Evolutionary conservation across 1,284 basidiomycete species (phyloP), one percentile per base, ranked within the genome.

Genomic region (Austroboletus novae-zelandiae): DNA sequence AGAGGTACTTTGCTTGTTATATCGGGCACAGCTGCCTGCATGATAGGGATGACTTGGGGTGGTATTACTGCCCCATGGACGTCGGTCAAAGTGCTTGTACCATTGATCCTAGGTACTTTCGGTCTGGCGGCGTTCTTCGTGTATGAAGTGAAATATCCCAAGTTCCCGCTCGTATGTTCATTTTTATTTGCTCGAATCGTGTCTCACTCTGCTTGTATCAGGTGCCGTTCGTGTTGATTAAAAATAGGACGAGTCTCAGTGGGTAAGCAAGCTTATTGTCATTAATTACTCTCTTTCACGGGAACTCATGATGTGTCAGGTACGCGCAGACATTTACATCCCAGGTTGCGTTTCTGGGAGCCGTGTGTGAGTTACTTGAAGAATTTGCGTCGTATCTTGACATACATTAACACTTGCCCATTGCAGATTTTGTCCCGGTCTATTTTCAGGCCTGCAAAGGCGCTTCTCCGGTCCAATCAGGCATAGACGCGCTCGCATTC

Each of bases 181-280:
- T n/a, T n/a, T n/a, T 11, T 58, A 10, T 5, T 18, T 6, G 11
- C 17, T 9, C 9, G 10, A 30, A 31, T 25, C 9, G n/a, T n/a
- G 34, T 25, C 32, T 53, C 3, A 43, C 9, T n/a, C 34, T 35
- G 8, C 7, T 17, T 15, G n/a, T n/a, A n/a, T n/a, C 13, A 59
- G 57, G 47, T 59, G 4, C 57, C 57, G 3, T 32, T 50, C 20
- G 40, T 47, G 3, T 3, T 59, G 27, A 36, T 59, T 45, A 57
- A 48, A 31, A 59, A 58, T n/a, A 1, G 34, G 27, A 58, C 57
- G 9, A 57, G 54, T 17, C 9, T 50, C 31, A 58, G 57, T 30
- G 57, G 57, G 54, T 59, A 36, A 41, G 57, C 6, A n/a, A n/a
- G 15, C 7, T 7, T 13, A 13, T 14, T 30, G 9, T 15, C 3